phyloP scores from a whole-genome alignment of 345 rosid genomes.

The Acer saccharum region DNA sequence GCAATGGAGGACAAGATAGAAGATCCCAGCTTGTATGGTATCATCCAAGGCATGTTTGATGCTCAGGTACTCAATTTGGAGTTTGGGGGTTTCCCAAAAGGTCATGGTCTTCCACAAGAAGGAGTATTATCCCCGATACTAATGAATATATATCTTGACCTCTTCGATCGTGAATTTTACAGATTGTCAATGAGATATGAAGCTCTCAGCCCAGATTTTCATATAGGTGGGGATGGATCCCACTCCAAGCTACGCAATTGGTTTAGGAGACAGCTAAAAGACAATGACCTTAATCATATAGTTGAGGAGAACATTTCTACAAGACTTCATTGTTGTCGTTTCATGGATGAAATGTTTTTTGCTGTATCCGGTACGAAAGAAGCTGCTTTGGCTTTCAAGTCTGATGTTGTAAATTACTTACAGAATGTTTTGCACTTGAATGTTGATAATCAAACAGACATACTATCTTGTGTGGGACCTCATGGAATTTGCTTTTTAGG shows the following conservation, averaged over 20 bases:
- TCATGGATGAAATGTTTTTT: slow-evolving; percentile 84
- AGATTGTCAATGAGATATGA: slow-evolving; percentile 80
- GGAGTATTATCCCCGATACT: slow-evolving; percentile 79
- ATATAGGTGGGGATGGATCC: slow-evolving; percentile 26
- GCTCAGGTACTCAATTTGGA: slow-evolving; percentile 70
- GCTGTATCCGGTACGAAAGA: slow-evolving; percentile 70
- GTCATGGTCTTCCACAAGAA: slow-evolving; percentile 97
- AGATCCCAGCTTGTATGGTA: slow-evolving; percentile 49
- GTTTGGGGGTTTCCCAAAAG: slow-evolving; percentile 92
- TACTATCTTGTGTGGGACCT: slow-evolving; percentile 48
- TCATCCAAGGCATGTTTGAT: slow-evolving; percentile 70
- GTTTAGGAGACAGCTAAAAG: slow-evolving; percentile 83
- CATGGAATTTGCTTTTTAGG: slow-evolving; percentile 71
- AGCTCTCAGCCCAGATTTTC: slow-evolving; percentile 50
- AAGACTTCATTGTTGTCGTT: slow-evolving; percentile 69
- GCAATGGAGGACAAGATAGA: slow-evolving; percentile 65
- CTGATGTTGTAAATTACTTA: slow-evolving; percentile 55
- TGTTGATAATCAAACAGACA: slow-evolving; percentile 43
- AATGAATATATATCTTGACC: slow-evolving; percentile 80
- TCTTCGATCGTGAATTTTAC: slow-evolving; percentile 66
- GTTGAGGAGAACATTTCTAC: slow-evolving; percentile 34
- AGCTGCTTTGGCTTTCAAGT: slow-evolving; percentile 54
- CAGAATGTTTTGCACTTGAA: slow-evolving; percentile 52
- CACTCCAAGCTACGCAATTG: slow-evolving; percentile 73
- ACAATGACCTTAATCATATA: slow-evolving; percentile 27